phyloP scores from a whole-genome alignment of 2,329 filamentous ascomycete species.

The Xylaria sp. region DNA sequence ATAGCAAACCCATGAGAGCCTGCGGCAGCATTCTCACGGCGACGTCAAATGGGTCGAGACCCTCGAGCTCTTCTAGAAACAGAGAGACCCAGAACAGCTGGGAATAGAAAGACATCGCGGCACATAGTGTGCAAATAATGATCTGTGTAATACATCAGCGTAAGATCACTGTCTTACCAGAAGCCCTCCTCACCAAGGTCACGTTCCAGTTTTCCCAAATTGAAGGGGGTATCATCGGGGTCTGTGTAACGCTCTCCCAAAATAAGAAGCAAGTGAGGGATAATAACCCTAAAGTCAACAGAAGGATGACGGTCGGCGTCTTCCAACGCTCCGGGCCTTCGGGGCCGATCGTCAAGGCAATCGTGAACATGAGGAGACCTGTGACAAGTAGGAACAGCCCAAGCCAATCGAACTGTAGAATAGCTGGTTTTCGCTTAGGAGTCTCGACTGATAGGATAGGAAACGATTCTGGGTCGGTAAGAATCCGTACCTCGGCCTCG shows the following conservation, averaged over 20 bases:
- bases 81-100: constrained; percentile 40
- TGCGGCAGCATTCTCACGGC: constrained; percentile 39
- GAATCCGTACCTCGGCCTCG: constrained; percentile 23
- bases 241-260: constrained; percentile 37
- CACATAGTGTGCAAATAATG: constrained; percentile 33
- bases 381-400: constrained; percentile 34
- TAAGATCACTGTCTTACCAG: not conserved
- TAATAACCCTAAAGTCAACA: constrained; percentile 36
- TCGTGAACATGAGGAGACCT: constrained; percentile 36
- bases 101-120: constrained; percentile 39
- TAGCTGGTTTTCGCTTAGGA: constrained; percentile 16
- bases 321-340: constrained; percentile 38
- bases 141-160: constrained; percentile 25
- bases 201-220: constrained; percentile 36
- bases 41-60: constrained; percentile 36
- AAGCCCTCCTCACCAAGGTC: constrained; percentile 29
- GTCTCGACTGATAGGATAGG: constrained; percentile 25
- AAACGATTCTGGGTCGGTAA: constrained; percentile 23
- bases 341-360: constrained; percentile 38
- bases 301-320: constrained; percentile 38
- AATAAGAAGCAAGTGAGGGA: constrained; percentile 37
- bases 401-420: constrained; percentile 37
- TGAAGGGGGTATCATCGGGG: constrained; percentile 38
- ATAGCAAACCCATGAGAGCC: constrained; percentile 36
- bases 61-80: constrained; percentile 39